A percentile compares a stretch with the other conserved stretches of the same genome.
phyloP scores from a whole-genome alignment of 768 basidiomycete genomes.

The Lanmaoa pseudosensibilis region DNA sequence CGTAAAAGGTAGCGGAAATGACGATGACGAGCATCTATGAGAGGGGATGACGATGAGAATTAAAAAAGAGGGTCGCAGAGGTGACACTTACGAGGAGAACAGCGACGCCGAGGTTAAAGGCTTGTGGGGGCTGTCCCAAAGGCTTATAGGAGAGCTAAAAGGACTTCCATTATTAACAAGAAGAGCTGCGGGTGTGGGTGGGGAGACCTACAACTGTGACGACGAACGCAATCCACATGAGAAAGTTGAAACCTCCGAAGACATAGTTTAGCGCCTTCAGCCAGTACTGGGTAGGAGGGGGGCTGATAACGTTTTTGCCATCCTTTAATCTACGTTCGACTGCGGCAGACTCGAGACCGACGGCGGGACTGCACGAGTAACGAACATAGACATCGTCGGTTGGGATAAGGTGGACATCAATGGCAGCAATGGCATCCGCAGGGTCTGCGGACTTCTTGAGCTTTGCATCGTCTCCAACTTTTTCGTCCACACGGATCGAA shows the following conservation, averaged over 20 bases:
- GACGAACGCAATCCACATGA: conserved; percentile 57
- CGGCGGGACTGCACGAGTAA: conserved; percentile 41
- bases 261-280: conserved; percentile 53
- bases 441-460: conserved; percentile 31
- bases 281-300: conserved; percentile 47
- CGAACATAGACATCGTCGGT: conserved; percentile 44
- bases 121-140: conserved; percentile 42
- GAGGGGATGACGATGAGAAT: conserved; percentile 6
- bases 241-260: conserved; percentile 57
- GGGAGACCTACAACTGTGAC: conserved; percentile 39
- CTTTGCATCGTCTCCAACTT: conserved; percentile 12
- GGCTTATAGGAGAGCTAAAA: conserved; percentile 53
- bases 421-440: conserved; percentile 40
- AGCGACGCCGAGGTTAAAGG: conserved; percentile 52
- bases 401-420: conserved; percentile 49
- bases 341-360: conserved; percentile 49
- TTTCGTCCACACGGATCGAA: conserved; percentile 43
- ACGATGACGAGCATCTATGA: conserved; percentile 42
- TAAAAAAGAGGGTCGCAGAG: conserved; percentile 1
- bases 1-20: conserved; percentile 47
- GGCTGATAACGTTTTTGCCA: conserved; percentile 51
- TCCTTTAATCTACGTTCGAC: conserved; percentile 40
- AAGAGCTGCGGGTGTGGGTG: not conserved
- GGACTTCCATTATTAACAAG: conserved; percentile 12
- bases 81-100: conserved; percentile 44